Base-by-base conservation (phyloP, 164 flowering plant genomes). In the Nymphaea thermarum region DNA sequence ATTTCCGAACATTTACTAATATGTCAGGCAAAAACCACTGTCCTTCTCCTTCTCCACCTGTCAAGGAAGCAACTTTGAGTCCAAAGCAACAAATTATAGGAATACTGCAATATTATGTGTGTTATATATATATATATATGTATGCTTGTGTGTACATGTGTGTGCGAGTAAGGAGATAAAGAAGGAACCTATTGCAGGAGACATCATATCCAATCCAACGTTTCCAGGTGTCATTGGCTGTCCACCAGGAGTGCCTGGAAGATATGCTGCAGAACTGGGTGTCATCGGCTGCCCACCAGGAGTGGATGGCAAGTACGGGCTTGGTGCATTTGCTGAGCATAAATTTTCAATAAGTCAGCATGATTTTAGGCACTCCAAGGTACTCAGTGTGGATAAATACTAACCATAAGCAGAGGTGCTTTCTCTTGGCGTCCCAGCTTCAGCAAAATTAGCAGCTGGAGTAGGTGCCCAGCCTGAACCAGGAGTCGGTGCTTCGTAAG, bases 201-300 rank as follows among this genome's bases (percentile, higher is more conserved):
- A 92, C 99, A 95, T 95, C 62, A 81, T 70, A 83, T 95, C 99
- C 64, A 90, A 80, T 65, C 96, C 99, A 76, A 88, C 94, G 68
- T 88, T 82, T 66, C 98, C 99, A 66, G 99, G 99, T 15, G 99
- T 95, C 99, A 95, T 95, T 43, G 97, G 99, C 77, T 95, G 99
- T 64, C 97, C 98, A 25, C 97, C 99, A 75, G 99, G 99, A 53
- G 99, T 95, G 42, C 97, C 97, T 71, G 99, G 99, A 62, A 92
- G 79, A 70, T 89, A 95, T 11, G 90, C 75, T 45, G 87, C 83
- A 4, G 98, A 86, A 72, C 85, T 83, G 64, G 99, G 99, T 64
- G 99, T 95, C 98, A 90, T 87, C 3, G 98, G 94, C 74, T 88
- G 99, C 36, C 91, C 93, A 67, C 91, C 99, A 47, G 99, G 99